Evolutionary conservation across 495 filamentous ascomycete genomes (phyloP), one percentile per base, ranked within the genome.

Genomic region (Xylaria venustula): DNA sequence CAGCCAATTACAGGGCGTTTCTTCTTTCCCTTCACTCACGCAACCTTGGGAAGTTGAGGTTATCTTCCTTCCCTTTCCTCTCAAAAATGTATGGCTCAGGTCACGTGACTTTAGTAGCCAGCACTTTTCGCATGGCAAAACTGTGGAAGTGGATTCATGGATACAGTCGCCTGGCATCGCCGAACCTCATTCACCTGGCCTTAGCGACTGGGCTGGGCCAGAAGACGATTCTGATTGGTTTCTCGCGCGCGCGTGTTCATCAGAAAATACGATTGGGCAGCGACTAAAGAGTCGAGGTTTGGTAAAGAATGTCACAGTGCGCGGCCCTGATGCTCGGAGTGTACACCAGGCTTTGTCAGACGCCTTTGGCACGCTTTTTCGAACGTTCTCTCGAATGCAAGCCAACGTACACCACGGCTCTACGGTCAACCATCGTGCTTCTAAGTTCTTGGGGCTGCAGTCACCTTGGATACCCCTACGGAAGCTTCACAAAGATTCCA

Each of bases 21-120:
- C 76, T 36, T 78, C 82, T 11, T 66, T 82, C 25, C 86, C 87
- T 9, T 81, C 85, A 0, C 75, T 72, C 49, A 70, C 71, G 19
- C 75, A 80, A n/a, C 87, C 87, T 5, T 89, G 85, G 86, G 79
- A 87, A 63, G 68, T 90, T 23, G 87, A 90, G 64, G 85, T 90
- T 19, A 77, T 89, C 17, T 81, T 89, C 51, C 64, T 89, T n/a
- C 87, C 87, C 32, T 90, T 86, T 72, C 83, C 82, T 1, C 72
- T 90, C 44, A 82, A 79, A 64, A 83, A 83, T 7, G 71, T 89
- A 32, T 90, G 87, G 87, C 79, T 81, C 63, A 70, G 75, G 40
- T 64, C 77, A 12, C 68, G 77, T 52, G 79, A 83, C 11, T 78
- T 81, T 25, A 68, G 74, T 7, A 75, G 67, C 53, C 80, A 78